These are phyloP conservation scores for Calycina herbarum DNA, from an alignment of 2,329 filamentous ascomycete genomes.

Conservation along the genomic window DNA sequence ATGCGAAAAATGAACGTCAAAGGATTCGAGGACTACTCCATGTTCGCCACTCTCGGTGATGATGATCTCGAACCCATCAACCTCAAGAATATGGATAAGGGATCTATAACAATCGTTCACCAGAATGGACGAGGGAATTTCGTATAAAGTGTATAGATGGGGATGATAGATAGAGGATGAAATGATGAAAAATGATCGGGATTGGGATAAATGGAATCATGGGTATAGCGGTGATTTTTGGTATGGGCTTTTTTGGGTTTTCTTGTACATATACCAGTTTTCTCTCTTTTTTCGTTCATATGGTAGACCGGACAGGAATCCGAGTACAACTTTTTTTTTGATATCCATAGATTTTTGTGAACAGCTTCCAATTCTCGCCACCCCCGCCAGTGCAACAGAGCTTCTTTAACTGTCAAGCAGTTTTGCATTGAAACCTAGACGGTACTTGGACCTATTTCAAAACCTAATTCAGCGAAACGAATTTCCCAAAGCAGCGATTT, in stretches of 20 bases:
- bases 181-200: not conserved
- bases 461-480: too few relatives aligned
- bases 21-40: conserved; percentile 22
- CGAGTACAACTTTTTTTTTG: not conserved
- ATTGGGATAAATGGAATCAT: not conserved
- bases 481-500: too few relatives aligned
- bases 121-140: not conserved
- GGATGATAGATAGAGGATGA: too few relatives aligned
- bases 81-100: not conserved
- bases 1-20: conserved; percentile 21
- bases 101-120: not conserved
- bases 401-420: too few relatives aligned
- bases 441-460: too few relatives aligned
- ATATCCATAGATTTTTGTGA: not conserved
- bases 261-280: not conserved
- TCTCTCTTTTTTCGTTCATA: not conserved
- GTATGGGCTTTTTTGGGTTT: not conserved
- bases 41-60: not conserved
- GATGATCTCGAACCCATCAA: not conserved
- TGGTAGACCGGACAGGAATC: not conserved
- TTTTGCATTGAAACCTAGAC: too few relatives aligned
- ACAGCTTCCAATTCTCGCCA: not conserved
- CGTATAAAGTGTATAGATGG: not conserved
- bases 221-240: not conserved
- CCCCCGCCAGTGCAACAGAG: too few relatives aligned